These are phyloP conservation scores for Sphagnum magellanicum DNA, from an alignment of 228 moss, liverwort and hornwort genomes.

Conservation along the genomic window DNA sequence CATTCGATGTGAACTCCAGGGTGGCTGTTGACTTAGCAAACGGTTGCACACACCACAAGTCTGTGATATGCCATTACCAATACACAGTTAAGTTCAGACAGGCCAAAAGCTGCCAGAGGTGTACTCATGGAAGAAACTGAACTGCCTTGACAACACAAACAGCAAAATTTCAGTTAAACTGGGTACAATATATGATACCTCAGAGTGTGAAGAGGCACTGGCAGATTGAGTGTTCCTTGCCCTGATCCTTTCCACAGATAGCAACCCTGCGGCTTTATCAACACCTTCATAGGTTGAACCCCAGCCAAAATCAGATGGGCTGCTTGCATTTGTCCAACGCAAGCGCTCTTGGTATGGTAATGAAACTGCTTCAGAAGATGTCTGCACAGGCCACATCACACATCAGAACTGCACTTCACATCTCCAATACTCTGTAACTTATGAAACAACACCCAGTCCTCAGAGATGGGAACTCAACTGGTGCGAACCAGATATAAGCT, in stretches of 20 bases:
- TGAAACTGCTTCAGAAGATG: constrained; percentile 45
- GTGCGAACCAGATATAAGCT: constrained; percentile 28
- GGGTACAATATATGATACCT: constrained; percentile 13
- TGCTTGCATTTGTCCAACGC: constrained; percentile 42
- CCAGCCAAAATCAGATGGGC: constrained; percentile 66
- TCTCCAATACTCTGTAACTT: constrained; percentile 47
- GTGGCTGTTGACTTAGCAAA: constrained; percentile 45
- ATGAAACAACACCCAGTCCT: constrained; percentile 43
- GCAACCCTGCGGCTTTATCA: constrained; percentile 36
- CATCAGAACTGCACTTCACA: constrained; percentile 56
- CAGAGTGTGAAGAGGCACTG: constrained; percentile 35
- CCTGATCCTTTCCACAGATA: constrained; percentile 53
- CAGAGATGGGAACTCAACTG: constrained; percentile 27
- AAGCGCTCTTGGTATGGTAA: constrained; percentile 58
- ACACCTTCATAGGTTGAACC: constrained; percentile 21
- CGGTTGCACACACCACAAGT: constrained; percentile 59
- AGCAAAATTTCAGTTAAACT: background rate
- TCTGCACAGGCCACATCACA: constrained; percentile 63
- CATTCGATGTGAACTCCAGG: constrained; percentile 62
- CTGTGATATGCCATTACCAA: constrained; percentile 13
- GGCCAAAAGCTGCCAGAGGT: background rate
- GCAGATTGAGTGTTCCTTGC: constrained; percentile 37
- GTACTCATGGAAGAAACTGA: too few relatives aligned
- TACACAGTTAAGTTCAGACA: background rate
- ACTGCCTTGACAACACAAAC: background rate